Evolutionary conservation across 768 basidiomycete genomes (phyloP).

Genomic region (Trametes cinnabarina): DNA sequence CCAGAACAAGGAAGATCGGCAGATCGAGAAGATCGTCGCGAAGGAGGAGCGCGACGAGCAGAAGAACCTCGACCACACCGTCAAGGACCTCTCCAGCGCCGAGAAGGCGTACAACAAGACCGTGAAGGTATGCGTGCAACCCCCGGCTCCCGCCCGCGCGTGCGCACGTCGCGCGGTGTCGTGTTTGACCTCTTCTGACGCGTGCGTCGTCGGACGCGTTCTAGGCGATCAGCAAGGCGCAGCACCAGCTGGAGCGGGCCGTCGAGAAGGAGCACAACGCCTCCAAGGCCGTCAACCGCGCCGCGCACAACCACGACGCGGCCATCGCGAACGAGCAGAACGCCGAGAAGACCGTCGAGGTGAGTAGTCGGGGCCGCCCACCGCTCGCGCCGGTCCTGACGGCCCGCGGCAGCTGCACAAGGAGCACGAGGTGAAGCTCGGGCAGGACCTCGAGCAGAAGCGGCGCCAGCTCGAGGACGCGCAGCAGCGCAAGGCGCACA

Average conservation of each 20-base stretch:
- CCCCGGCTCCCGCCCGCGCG: neutral
- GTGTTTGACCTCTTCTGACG: no score
- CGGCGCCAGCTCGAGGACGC: slow-evolving; percentile 27
- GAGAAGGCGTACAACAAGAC: slow-evolving; percentile 56
- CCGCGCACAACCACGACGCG: slow-evolving; percentile 50
- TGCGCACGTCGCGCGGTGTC: neutral
- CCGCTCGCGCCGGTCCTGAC: neutral
- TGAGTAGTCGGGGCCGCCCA: slow-evolving; percentile 26
- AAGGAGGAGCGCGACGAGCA: slow-evolving; percentile 55
- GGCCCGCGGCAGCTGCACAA: slow-evolving; percentile 24
- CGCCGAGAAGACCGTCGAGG: slow-evolving; percentile 46
- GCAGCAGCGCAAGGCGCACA: slow-evolving; percentile 28
- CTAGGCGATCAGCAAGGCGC: slow-evolving; percentile 47
- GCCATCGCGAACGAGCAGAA: slow-evolving; percentile 42
- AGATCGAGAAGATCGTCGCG: slow-evolving; percentile 45
- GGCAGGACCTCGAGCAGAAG: slow-evolving; percentile 26
- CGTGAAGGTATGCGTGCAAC: slow-evolving; percentile 45
- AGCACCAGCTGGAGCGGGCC: slow-evolving; percentile 46
- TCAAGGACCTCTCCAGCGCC: slow-evolving; percentile 50
- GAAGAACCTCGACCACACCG: slow-evolving; percentile 45
- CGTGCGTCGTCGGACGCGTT: no score
- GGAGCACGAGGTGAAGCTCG: slow-evolving; percentile 26
- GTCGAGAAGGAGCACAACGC: slow-evolving; percentile 50
- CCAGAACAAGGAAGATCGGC: slow-evolving; percentile 32
- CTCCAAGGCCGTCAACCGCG: slow-evolving; percentile 50